A percentile compares a stretch with the other conserved stretches of the same genome.
phyloP scores from a whole-genome alignment of 2,329 filamentous ascomycete species.

The Penicillium sp. region DNA sequence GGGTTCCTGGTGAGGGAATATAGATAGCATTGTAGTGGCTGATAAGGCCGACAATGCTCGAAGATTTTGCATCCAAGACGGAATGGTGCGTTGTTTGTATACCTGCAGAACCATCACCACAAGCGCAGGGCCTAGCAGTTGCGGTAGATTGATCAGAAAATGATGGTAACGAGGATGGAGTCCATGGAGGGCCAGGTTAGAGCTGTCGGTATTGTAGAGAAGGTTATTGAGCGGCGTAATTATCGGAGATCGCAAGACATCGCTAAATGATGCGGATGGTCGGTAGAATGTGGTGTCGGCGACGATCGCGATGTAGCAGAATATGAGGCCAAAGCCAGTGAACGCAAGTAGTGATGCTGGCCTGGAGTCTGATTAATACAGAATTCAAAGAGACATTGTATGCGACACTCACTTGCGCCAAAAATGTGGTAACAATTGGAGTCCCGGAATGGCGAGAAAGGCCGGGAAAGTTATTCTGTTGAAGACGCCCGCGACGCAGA shows the following conservation, averaged over 20 bases:
- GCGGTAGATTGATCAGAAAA: slow-evolving; percentile 70
- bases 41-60: slow-evolving; percentile 50
- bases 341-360: slow-evolving; percentile 67
- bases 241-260: slow-evolving; percentile 61
- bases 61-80: slow-evolving; percentile 42
- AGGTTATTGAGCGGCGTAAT: slow-evolving; percentile 81
- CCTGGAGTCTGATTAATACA: slow-evolving; percentile 41
- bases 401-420: slow-evolving; percentile 69
- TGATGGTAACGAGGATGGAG: slow-evolving; percentile 82
- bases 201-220: slow-evolving; percentile 71
- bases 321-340: slow-evolving; percentile 67
- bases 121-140: slow-evolving; percentile 73
- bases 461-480: slow-evolving; percentile 98
- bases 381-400: background rate
- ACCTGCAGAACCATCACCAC: slow-evolving; percentile 56
- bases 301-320: slow-evolving; percentile 73
- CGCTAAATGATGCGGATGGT: slow-evolving; percentile 40
- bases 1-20: slow-evolving; percentile 58
- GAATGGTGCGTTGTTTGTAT: slow-evolving; percentile 46
- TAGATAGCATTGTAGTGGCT: slow-evolving; percentile 49
- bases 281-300: slow-evolving; percentile 86
- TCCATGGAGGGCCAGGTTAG: slow-evolving; percentile 76
- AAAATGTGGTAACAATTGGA: slow-evolving; percentile 86
- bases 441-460: slow-evolving; percentile 81
- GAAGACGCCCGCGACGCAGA: slow-evolving; percentile 85